A percentile compares a stretch with the other conserved stretches of the same genome.
Evolutionary conservation across 179 eudicot genomes (phyloP).

Genomic region (Spergularia azorica): DNA sequence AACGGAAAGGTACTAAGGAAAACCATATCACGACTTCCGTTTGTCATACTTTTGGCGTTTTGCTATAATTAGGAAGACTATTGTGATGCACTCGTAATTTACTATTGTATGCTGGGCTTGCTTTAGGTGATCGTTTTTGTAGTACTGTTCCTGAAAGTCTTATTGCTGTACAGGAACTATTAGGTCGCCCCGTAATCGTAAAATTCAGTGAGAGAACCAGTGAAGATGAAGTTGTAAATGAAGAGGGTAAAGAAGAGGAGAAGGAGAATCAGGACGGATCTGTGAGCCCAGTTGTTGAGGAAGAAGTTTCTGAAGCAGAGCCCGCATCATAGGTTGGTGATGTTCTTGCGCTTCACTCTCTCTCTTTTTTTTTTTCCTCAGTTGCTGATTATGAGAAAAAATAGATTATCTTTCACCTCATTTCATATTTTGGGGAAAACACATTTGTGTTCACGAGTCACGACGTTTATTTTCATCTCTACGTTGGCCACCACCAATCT

Average conservation of each 20-base stretch:
- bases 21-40: background rate
- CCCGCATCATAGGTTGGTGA: conserved; percentile 33
- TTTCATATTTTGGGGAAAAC: background rate
- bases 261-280: conserved; percentile 30
- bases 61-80: background rate
- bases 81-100: background rate
- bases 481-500: background rate
- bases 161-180: conserved; percentile 50
- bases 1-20: conserved; percentile 66
- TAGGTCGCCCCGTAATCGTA: conserved; percentile 70
- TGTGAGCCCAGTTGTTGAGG: conserved; percentile 30
- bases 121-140: background rate
- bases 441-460: background rate
- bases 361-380: background rate
- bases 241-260: conserved; percentile 17
- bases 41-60: background rate
- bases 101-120: background rate
- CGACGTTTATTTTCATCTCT: background rate
- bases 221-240: conserved; percentile 28
- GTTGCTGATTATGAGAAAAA: background rate
- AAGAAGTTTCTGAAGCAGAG: conserved; percentile 34
- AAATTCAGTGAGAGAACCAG: conserved; percentile 54
- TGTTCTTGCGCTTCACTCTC: conserved; percentile 14
- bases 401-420: background rate
- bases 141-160: background rate